Percentiles rank a stretch among this genome's conserved stretches.
Evolutionary conservation across 2,329 filamentous ascomycete genomes (phyloP).

Genomic region (Leptosphaerulina australis): DNA sequence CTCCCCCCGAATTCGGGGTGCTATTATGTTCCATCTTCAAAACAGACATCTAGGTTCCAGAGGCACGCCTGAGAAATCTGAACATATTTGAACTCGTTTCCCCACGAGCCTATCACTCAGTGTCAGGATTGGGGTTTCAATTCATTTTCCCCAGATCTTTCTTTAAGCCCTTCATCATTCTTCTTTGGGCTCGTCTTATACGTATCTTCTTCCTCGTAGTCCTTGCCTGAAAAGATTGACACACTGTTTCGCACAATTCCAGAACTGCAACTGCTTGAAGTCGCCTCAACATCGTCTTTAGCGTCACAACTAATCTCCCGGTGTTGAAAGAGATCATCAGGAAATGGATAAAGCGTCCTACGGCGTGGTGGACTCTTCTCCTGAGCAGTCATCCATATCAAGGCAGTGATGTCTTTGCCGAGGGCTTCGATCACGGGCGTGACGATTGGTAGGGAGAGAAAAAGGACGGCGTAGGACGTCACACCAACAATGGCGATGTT

Average conservation of each 20-base stretch:
- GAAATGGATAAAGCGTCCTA: constrained; percentile 44
- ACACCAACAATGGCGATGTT: constrained; percentile 46
- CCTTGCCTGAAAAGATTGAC: background rate
- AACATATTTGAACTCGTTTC: too few species aligned
- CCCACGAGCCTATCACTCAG: too few species aligned
- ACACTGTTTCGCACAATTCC: background rate
- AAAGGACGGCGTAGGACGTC: constrained; percentile 45
- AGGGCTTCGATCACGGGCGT: constrained; percentile 49
- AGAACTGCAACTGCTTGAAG: constrained; percentile 5
- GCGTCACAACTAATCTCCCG: constrained; percentile 14
- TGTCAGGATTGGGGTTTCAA: too few species aligned
- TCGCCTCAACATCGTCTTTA: constrained; percentile 17
- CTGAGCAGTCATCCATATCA: constrained; percentile 46
- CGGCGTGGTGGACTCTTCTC: constrained; percentile 44
- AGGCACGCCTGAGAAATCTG: too few species aligned
- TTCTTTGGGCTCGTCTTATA: background rate
- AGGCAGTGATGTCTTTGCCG: constrained; percentile 48
- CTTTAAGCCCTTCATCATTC: background rate
- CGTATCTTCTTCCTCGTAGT: background rate
- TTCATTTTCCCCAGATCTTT: too few species aligned
- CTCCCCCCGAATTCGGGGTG: too few species aligned
- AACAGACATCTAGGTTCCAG: too few species aligned
- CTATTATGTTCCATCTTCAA: too few species aligned
- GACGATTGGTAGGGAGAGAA: constrained; percentile 43
- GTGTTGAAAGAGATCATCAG: constrained; percentile 24